phyloP scores from a whole-genome alignment of 805 yeast genomes.

The Candida tibetensis region DNA sequence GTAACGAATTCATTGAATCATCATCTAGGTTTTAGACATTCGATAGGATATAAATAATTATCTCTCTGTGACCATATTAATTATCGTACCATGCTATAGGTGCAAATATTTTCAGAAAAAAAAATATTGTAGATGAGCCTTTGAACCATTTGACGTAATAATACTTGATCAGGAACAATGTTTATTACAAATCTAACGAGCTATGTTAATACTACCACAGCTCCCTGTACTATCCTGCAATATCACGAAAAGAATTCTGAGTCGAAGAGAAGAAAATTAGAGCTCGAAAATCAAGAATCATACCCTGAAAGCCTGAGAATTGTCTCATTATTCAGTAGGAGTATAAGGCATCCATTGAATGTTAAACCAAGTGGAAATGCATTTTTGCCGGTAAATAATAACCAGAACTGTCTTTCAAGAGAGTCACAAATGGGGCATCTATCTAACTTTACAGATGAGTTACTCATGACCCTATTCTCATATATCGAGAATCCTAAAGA shows the following conservation, averaged over 20 bases:
- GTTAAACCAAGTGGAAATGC: constrained; percentile 76
- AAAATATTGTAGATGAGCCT: constrained; percentile 6
- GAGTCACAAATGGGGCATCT: constrained; percentile 52
- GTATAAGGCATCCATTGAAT: constrained; percentile 63
- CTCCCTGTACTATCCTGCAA: not conserved
- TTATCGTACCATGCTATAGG: too few species aligned
- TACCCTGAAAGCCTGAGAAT: constrained; percentile 10
- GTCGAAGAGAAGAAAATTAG: constrained; percentile 6
- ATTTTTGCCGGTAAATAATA: constrained; percentile 30
- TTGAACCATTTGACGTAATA: not conserved
- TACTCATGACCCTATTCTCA: constrained; percentile 52
- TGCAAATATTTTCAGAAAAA: not conserved
- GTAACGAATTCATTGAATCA: too few species aligned
- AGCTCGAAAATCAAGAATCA: not conserved
- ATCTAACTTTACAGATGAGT: constrained; percentile 57
- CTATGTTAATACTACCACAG: not conserved
- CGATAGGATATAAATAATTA: too few species aligned
- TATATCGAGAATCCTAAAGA: constrained; percentile 47
- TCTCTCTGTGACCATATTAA: too few species aligned
- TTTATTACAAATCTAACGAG: not conserved
- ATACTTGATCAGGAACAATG: not conserved
- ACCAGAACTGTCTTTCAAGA: constrained; percentile 13
- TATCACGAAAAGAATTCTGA: not conserved
- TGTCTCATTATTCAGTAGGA: constrained; percentile 21
- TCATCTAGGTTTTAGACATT: too few species aligned